A percentile compares a stretch with the other conserved stretches of the same genome.
Conservation (phyloP, 805 yeast species). For the Candida coleopterorum region DNA sequence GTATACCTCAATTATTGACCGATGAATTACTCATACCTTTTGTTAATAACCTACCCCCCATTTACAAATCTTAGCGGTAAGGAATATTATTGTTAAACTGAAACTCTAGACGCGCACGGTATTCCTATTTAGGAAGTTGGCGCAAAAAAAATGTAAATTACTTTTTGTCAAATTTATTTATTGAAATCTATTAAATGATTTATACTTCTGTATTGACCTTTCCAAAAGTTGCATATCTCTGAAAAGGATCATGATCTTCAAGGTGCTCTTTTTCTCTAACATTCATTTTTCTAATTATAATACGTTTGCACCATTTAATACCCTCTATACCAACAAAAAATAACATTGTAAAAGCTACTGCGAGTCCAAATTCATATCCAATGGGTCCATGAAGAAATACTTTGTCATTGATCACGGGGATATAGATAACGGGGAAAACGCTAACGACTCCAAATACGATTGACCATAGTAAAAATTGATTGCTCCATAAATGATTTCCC, state of each 20-base stretch:
- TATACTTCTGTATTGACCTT: constrained; percentile 41
- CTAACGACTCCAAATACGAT: constrained; percentile 63
- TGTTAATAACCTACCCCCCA: no score
- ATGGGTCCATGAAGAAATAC: constrained; percentile 73
- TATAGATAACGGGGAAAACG: constrained; percentile 78
- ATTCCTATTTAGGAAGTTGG: no score
- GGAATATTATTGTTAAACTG: no score
- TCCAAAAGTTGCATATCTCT: constrained; percentile 56
- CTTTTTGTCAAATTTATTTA: no score
- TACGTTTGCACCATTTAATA: constrained; percentile 65
- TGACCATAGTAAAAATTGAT: constrained; percentile 80
- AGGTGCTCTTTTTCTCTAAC: constrained; percentile 46
- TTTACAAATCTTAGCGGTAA: no score
- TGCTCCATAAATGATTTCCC: constrained; percentile 62
- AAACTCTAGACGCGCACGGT: no score
- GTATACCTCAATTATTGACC: no score
- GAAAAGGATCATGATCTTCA: constrained; percentile 59
- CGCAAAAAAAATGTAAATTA: no score
- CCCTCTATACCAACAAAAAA: constrained; percentile 60
- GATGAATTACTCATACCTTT: no score
- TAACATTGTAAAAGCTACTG: constrained; percentile 52
- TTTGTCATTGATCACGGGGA: constrained; percentile 76
- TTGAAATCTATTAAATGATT: no score
- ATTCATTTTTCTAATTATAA: constrained; percentile 37
- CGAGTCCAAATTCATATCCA: constrained; percentile 77